phyloP scores from a whole-genome alignment of 768 basidiomycete genomes.

The Lactifluus subvellereus region DNA sequence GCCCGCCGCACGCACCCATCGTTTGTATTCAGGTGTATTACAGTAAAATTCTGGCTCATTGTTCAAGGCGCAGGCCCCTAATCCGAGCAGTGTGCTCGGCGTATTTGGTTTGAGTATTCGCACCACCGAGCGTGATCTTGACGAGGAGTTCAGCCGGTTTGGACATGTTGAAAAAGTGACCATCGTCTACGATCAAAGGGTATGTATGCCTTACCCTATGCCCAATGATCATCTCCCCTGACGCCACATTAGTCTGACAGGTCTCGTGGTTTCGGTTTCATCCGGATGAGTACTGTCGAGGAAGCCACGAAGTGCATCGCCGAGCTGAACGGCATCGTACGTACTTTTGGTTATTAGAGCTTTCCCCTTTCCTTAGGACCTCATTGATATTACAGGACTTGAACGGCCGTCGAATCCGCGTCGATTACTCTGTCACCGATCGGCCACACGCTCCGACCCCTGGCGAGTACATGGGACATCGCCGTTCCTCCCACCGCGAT shows the following conservation, averaged over 20 bases:
- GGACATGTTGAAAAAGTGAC: conserved; percentile 92
- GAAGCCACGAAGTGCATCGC: conserved; percentile 85
- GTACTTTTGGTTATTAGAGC: conserved; percentile 29
- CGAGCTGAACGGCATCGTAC: conserved; percentile 85
- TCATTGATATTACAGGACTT: conserved; percentile 54
- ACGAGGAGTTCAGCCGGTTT: conserved; percentile 86
- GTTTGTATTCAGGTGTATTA: conserved; percentile 41
- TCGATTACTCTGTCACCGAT: conserved; percentile 93
- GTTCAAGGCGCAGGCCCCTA: conserved; percentile 64
- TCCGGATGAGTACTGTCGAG: conserved; percentile 85
- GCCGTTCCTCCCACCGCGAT: conserved; percentile 49
- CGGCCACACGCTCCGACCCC: conserved; percentile 94
- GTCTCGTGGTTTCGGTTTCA: conserved; percentile 97
- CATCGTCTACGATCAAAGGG: conserved; percentile 95
- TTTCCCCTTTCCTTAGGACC: background rate
- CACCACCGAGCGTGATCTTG: conserved; percentile 88
- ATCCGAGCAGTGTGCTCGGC: conserved; percentile 84
- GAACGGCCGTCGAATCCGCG: conserved; percentile 92
- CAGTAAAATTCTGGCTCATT: conserved; percentile 26
- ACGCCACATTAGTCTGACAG: conserved; percentile 66
- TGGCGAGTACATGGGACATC: conserved; percentile 95
- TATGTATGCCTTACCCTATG: conserved; percentile 51
- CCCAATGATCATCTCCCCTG: conserved; percentile 12
- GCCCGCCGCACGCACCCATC: conserved; percentile 67
- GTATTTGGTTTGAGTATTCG: conserved; percentile 98